These are phyloP conservation scores for Yarrowia keelungensis DNA, from an alignment of 805 yeast genomes.

Conservation along the genomic window DNA sequence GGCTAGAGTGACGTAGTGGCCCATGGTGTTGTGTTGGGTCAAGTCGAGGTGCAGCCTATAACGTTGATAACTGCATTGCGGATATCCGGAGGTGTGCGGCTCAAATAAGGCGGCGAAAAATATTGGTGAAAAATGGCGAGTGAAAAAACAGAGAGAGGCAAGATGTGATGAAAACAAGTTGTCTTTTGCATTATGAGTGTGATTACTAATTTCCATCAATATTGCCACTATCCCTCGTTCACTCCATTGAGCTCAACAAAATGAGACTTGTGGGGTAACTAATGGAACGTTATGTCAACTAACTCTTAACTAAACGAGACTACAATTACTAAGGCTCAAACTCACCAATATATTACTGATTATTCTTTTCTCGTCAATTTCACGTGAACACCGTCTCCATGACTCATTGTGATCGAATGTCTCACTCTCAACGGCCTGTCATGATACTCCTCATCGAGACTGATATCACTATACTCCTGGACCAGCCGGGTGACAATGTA, in stretches of 20 bases:
- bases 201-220: too few species aligned
- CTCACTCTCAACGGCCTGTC: conserved; percentile 9
- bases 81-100: conserved; percentile 27
- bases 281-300: not conserved
- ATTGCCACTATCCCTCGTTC: too few species aligned
- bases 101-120: not conserved
- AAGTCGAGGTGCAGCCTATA: not conserved
- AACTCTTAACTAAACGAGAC: not conserved
- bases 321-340: too few species aligned
- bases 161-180: too few species aligned
- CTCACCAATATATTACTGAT: not conserved
- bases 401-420: conserved; percentile 16
- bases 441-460: conserved; percentile 12
- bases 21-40: conserved; percentile 58
- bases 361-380: not conserved
- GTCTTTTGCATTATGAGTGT: too few species aligned
- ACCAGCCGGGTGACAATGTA: conserved; percentile 54
- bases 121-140: too few species aligned
- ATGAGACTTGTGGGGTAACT: conserved; percentile 1
- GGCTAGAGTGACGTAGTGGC: conserved; percentile 85
- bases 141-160: too few species aligned
- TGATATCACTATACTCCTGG: conserved; percentile 42
- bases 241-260: not conserved
- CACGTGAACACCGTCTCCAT: conserved; percentile 5
- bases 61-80: conserved; percentile 7